These are phyloP conservation scores for Hypoxylon crocopeplum DNA, from an alignment of 495 filamentous ascomycete species.

Conservation along the genomic window DNA sequence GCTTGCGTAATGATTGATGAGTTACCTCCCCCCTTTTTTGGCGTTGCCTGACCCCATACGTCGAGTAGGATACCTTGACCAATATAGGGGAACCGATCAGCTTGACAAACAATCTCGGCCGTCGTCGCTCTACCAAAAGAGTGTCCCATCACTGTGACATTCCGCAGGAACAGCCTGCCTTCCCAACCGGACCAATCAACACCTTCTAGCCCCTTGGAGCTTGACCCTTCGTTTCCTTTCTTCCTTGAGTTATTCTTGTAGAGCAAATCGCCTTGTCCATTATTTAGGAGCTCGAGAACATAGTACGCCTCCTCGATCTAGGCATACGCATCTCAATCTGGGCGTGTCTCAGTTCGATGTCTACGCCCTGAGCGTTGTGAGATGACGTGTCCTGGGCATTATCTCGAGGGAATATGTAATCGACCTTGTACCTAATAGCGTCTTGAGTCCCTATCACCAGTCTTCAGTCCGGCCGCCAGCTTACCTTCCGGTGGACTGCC, in stretches of 20 bases:
- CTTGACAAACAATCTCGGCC: slow-evolving; percentile 62
- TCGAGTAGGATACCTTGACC: slow-evolving; percentile 66
- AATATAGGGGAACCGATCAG: slow-evolving; percentile 57
- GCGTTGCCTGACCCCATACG: slow-evolving; percentile 59
- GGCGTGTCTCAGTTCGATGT: slow-evolving; percentile 54
- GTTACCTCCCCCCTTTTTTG: slow-evolving; percentile 42
- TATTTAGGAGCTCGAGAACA: slow-evolving; percentile 61
- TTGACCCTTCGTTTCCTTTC: slow-evolving; percentile 58
- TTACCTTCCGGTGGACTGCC: slow-evolving; percentile 23
- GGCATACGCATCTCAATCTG: slow-evolving; percentile 69
- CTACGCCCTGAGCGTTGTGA: slow-evolving; percentile 42
- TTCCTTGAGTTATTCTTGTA: slow-evolving; percentile 55
- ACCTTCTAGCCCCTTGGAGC: slow-evolving; percentile 50
- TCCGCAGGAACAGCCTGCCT: slow-evolving; percentile 54
- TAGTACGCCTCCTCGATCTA: slow-evolving; percentile 64
- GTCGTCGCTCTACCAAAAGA: slow-evolving; percentile 70
- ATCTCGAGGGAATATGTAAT: slow-evolving; percentile 53
- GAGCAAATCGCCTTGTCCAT: slow-evolving; percentile 49
- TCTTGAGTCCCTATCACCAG: slow-evolving; percentile 11
- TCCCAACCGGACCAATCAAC: slow-evolving; percentile 50
- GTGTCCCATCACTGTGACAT: slow-evolving; percentile 68
- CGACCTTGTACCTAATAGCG: slow-evolving; percentile 48
- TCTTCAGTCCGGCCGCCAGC: slow-evolving; percentile 7
- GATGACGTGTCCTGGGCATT: slow-evolving; percentile 50
- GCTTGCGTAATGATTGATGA: slow-evolving; percentile 52